These are phyloP conservation scores for Saturnispora halmiae DNA, from an alignment of 805 yeast species.

Conservation along the genomic window DNA sequence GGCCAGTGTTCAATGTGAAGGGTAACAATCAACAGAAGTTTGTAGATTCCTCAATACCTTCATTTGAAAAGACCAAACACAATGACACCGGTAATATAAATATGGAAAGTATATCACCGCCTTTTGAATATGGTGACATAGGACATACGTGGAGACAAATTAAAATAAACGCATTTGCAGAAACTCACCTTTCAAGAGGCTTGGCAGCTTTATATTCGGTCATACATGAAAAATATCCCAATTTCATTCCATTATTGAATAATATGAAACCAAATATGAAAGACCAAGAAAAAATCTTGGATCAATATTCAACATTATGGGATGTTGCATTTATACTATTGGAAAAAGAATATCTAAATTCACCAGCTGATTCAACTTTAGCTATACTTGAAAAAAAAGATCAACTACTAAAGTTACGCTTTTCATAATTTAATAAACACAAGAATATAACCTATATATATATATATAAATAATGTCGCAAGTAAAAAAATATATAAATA, in stretches of 20 bases:
- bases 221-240: conserved; percentile 15
- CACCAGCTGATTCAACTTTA: conserved; percentile 1
- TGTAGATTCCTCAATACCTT: conserved; percentile 1
- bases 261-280: conserved; percentile 13
- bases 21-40: conserved; percentile 1
- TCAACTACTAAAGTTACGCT: conserved; percentile 12
- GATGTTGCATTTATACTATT: conserved; percentile 12
- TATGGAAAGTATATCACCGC: background rate
- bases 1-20: background rate
- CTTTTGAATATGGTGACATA: conserved; percentile 30
- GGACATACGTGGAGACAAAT: conserved; percentile 34
- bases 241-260: conserved; percentile 8
- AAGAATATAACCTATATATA: no score
- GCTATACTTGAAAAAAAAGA: background rate
- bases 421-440: background rate
- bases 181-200: background rate
- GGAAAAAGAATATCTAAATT: conserved; percentile 1
- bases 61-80: background rate
- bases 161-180: conserved; percentile 22
- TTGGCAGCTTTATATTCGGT: conserved; percentile 2
- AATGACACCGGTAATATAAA: background rate
- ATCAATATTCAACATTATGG: conserved; percentile 13
- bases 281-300: conserved; percentile 14
- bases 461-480: no score
- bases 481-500: no score